Evolutionary conservation across 2,329 filamentous ascomycete species (phyloP), one percentile per base, ranked within the genome.

Genomic region (Neoarthrinium moseri): DNA sequence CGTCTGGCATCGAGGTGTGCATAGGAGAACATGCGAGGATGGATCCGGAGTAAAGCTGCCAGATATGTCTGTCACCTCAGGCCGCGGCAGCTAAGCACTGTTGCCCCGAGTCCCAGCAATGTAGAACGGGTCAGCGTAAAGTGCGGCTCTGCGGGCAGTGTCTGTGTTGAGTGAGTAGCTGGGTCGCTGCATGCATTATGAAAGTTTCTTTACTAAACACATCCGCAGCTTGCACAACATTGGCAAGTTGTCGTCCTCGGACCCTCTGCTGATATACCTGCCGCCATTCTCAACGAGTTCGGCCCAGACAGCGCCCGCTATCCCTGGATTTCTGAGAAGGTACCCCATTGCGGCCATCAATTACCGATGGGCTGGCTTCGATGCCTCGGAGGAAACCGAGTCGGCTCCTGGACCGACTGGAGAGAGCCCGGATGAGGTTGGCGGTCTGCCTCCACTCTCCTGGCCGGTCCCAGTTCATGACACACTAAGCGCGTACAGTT

Each of bases 381-480:
- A 40, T 22, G 57, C 38, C 35, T 43, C 56, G 47, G 13, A 45
- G 40, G 38, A 48, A 40, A 18, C 51, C 52, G 41, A 51, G 52
- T 4, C 13, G 15, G 21, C 23, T 34, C 17, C 18, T 24, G 17
- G 13, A 11, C 17, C 8, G 5, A 29, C 42, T 8, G 26, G 36
- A 12, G 39, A 36, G 24, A 17, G 48, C 21, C 12, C 24, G 8
- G 41, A 41, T 23, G 21, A 47, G 21, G 29, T 47, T 32, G 38
- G 3, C 15, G n/a, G 12, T 11, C 30, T 40, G 36, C 43, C 56
- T 12, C 60, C 62, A 5, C 55, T 68, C 2, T 58, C 61, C 41
- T 84, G 82, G 75, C 81, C 81, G 1, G 71, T 67, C 1, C 79
- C 81, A 1, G 59, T 84, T 20, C 78, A 83, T 50, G 82, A 85